phyloP scores from a whole-genome alignment of 2,329 filamentous ascomycete species.

The Setomelanomma holmii region DNA sequence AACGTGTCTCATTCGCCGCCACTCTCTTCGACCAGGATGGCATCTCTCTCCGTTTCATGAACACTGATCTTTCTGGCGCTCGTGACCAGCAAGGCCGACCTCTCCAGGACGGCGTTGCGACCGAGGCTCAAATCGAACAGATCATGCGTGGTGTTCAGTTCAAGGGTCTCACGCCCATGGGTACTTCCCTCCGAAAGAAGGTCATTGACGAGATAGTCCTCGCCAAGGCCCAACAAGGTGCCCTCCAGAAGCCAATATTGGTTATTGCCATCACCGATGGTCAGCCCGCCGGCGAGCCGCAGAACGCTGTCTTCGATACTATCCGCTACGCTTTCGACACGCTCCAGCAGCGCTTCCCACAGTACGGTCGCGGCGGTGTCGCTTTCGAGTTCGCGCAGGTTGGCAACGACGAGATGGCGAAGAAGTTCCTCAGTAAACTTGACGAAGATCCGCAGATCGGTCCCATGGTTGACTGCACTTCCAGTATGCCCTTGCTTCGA shows the following conservation, averaged over 20 bases:
- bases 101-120: slow-evolving; percentile 62
- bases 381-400: slow-evolving; percentile 74
- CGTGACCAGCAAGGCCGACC: slow-evolving; percentile 43
- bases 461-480: slow-evolving; percentile 70
- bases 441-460: slow-evolving; percentile 69
- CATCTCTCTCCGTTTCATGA: slow-evolving; percentile 74
- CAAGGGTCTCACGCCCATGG: slow-evolving; percentile 72
- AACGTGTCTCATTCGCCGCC: slow-evolving; percentile 68
- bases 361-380: slow-evolving; percentile 65
- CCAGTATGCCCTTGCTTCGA: too few relatives aligned
- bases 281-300: slow-evolving; percentile 68
- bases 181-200: slow-evolving; percentile 67
- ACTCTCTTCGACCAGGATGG: slow-evolving; percentile 74
- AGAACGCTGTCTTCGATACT: slow-evolving; percentile 63
- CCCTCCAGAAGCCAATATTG: slow-evolving; percentile 68
- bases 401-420: slow-evolving; percentile 69
- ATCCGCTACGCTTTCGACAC: slow-evolving; percentile 63
- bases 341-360: slow-evolving; percentile 52
- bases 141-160: slow-evolving; percentile 67
- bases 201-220: slow-evolving; percentile 68
- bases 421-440: slow-evolving; percentile 69
- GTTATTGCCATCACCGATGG: slow-evolving; percentile 72
- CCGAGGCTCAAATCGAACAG: slow-evolving; percentile 64
- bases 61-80: slow-evolving; percentile 56
- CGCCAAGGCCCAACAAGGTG: slow-evolving; percentile 58